A percentile compares a stretch with the other conserved stretches of the same genome.
Conservation (phyloP, 2,329 filamentous ascomycete genomes). For the Clarireedia paspali region DNA sequence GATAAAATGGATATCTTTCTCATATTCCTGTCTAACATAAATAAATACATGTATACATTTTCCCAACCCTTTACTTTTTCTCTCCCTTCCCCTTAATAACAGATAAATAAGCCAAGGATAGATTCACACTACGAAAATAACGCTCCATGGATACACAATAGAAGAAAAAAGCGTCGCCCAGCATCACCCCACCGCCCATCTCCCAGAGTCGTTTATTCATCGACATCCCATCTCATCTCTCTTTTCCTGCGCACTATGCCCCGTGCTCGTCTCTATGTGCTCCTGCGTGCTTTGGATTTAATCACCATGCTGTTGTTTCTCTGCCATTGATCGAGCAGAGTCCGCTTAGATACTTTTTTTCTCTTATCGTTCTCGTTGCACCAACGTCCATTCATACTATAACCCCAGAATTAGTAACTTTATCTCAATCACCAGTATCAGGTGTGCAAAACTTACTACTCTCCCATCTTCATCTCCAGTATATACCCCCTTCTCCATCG, state of each 20-base stretch:
- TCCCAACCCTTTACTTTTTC: no score
- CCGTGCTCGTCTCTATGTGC: no score
- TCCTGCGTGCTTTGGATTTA: no score
- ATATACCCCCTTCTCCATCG: slow-evolving; percentile 77
- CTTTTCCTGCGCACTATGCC: no score
- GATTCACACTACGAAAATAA: not conserved
- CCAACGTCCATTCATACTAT: slow-evolving; percentile 35
- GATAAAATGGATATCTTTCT: no score
- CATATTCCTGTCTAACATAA: no score
- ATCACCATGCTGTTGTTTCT: no score
- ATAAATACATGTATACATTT: no score
- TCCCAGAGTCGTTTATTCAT: not conserved
- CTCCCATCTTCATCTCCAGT: slow-evolving; percentile 89
- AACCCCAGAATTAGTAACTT: slow-evolving; percentile 5
- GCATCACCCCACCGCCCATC: not conserved
- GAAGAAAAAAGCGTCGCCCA: not conserved
- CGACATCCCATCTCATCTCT: not conserved
- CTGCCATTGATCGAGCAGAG: no score
- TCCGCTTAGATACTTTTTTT: not conserved
- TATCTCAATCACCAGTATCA: not conserved
- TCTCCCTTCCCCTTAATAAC: no score
- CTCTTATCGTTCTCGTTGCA: slow-evolving; percentile 39
- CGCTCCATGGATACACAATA: not conserved
- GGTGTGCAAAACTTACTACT: slow-evolving; percentile 54
- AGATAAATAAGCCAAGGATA: no score